Evolutionary conservation across 2,329 filamentous ascomycete genomes (phyloP).

Genomic region (Alternaria metachromatica): DNA sequence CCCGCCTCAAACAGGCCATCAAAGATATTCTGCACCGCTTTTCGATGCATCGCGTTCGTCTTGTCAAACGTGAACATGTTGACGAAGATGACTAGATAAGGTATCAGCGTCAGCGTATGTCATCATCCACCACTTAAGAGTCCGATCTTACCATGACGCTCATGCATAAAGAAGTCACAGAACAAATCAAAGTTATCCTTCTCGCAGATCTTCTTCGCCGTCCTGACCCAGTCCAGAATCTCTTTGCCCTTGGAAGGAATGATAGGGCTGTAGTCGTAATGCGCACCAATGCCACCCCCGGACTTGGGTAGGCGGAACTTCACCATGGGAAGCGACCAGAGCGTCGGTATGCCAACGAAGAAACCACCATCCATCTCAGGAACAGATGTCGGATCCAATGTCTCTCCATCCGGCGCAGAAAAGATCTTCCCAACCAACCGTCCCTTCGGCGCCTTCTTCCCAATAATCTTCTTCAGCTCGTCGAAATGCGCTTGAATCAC

Average conservation of each 20-base stretch:
- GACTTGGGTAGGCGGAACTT: conserved; percentile 39
- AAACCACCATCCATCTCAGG: conserved; percentile 40
- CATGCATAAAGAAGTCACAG: conserved; percentile 59
- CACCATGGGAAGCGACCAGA: conserved; percentile 44
- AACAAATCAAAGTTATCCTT: conserved; percentile 53
- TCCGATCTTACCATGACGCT: conserved; percentile 41
- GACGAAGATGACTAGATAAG: conserved; percentile 50
- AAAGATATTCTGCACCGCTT: conserved; percentile 43
- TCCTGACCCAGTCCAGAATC: conserved; percentile 53
- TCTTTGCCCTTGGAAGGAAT: conserved; percentile 46
- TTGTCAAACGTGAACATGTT: conserved; percentile 60
- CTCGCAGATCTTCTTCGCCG: conserved; percentile 53
- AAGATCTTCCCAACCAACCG: conserved; percentile 50
- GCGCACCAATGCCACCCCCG: conserved; percentile 38
- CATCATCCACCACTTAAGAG: neutral
- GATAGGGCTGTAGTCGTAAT: conserved; percentile 43
- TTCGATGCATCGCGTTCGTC: conserved; percentile 48
- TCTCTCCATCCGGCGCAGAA: conserved; percentile 47
- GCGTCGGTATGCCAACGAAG: conserved; percentile 39
- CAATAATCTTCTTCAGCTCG: conserved; percentile 48
- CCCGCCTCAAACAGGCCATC: conserved; percentile 36
- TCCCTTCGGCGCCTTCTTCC: conserved; percentile 48
- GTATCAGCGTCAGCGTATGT: neutral
- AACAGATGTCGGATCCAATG: conserved; percentile 48
- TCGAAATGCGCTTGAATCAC: conserved; percentile 56